phyloP scores from a whole-genome alignment of 768 basidiomycete genomes.

The Chalciporus pseudorubinellus region DNA sequence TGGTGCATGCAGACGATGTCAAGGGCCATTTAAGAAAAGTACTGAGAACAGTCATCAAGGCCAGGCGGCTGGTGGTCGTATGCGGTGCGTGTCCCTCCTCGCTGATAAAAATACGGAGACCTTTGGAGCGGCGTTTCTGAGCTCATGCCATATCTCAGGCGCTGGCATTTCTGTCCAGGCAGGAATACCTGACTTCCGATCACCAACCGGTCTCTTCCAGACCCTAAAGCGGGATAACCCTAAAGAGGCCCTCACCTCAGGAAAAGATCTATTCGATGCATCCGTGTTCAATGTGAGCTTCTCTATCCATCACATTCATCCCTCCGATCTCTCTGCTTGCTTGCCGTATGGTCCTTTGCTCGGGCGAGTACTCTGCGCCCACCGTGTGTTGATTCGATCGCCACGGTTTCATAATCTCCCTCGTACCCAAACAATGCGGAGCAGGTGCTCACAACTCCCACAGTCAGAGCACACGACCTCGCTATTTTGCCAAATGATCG shows the following conservation, averaged over 20 bases:
- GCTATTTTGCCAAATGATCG: slow-evolving; percentile 88
- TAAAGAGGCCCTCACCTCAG: slow-evolving; percentile 63
- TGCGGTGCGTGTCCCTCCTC: slow-evolving; percentile 56
- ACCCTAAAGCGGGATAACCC: slow-evolving; percentile 77
- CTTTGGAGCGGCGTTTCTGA: slow-evolving; percentile 1
- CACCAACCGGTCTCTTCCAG: slow-evolving; percentile 76
- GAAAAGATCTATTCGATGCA: slow-evolving; percentile 89
- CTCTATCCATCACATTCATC: not conserved
- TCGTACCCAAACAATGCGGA: slow-evolving; percentile 1
- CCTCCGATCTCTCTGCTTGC: slow-evolving; percentile 3
- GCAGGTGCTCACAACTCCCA: slow-evolving; percentile 21
- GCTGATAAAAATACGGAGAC: slow-evolving; percentile 10
- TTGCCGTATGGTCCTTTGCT: slow-evolving; percentile 1
- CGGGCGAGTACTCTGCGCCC: not conserved
- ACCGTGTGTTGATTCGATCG: not conserved
- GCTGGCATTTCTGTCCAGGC: slow-evolving; percentile 87
- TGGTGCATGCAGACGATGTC: slow-evolving; percentile 46
- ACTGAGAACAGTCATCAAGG: slow-evolving; percentile 69
- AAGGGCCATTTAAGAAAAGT: slow-evolving; percentile 49
- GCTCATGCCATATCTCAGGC: slow-evolving; percentile 41
- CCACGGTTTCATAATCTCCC: not conserved
- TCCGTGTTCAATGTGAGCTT: slow-evolving; percentile 78
- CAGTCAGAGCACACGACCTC: slow-evolving; percentile 75
- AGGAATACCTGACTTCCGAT: slow-evolving; percentile 89
- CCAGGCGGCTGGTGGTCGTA: slow-evolving; percentile 81